Evolutionary conservation across 441 rosid species (phyloP).

Genomic region (Eutrema salsugineum): DNA sequence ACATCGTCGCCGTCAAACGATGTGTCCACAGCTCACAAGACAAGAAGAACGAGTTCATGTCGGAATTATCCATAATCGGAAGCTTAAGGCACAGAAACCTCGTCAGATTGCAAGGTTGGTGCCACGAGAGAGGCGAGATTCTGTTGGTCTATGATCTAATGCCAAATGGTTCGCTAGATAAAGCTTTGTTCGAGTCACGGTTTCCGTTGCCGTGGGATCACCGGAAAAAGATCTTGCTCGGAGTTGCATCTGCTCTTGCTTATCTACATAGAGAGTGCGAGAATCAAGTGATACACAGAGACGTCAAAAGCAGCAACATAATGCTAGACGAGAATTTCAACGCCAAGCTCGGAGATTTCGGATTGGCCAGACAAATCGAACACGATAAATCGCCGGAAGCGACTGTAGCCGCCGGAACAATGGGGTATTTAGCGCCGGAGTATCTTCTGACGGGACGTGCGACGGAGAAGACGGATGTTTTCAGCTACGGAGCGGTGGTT

Average conservation of each 20-base stretch:
- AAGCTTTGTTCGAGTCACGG: constrained; percentile 80
- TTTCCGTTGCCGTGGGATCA: constrained; percentile 70
- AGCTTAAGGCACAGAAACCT: constrained; percentile 83
- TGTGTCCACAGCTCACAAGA: constrained; percentile 81
- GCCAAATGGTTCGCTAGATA: constrained; percentile 93
- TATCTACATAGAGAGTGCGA: constrained; percentile 95
- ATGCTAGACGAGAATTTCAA: constrained; percentile 93
- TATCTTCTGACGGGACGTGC: constrained; percentile 89
- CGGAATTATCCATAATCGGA: constrained; percentile 86
- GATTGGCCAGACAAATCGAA: constrained; percentile 79
- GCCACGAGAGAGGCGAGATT: constrained; percentile 92
- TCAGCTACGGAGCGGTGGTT: constrained; percentile 92
- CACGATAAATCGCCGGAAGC: constrained; percentile 93
- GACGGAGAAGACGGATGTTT: constrained; percentile 80
- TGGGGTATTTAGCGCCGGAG: constrained; percentile 99
- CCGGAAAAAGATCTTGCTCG: constrained; percentile 67
- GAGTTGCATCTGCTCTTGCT: constrained; percentile 92
- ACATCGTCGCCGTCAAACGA: constrained; percentile 77
- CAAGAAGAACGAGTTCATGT: constrained; percentile 64
- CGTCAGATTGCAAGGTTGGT: constrained; percentile 89
- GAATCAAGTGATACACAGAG: constrained; percentile 91
- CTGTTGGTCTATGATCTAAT: constrained; percentile 81
- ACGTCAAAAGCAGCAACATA: constrained; percentile 82
- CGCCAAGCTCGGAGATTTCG: constrained; percentile 89
- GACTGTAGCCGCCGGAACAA: constrained; percentile 94